phyloP scores from a whole-genome alignment of 495 filamentous ascomycete genomes.

The Terfezia claveryi region DNA sequence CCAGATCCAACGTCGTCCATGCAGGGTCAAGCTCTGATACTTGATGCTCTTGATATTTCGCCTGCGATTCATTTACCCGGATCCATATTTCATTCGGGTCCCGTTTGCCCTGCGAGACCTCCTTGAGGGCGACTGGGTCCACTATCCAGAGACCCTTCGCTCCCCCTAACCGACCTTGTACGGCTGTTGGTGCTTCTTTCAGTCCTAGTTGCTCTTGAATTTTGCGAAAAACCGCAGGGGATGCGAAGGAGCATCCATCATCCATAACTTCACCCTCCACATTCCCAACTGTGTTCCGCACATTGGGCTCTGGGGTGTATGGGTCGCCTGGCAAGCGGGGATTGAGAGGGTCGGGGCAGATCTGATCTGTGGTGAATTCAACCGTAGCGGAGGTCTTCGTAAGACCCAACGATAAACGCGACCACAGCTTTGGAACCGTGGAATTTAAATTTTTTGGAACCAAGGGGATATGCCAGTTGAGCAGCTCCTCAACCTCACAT shows the following conservation, averaged over 20 bases:
- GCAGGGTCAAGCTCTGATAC: constrained; percentile 25
- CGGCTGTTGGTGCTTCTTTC: constrained; percentile 40
- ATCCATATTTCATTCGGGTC: constrained; percentile 35
- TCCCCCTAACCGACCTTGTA: constrained; percentile 63
- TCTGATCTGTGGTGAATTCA: not conserved
- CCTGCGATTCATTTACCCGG: constrained; percentile 53
- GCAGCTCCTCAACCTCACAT: constrained; percentile 3
- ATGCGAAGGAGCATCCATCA: constrained; percentile 59
- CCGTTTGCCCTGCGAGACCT: constrained; percentile 8
- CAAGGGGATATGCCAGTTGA: constrained; percentile 17
- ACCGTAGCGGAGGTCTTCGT: constrained; percentile 1
- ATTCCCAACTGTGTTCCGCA: constrained; percentile 2
- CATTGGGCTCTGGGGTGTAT: constrained; percentile 6
- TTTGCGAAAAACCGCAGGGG: constrained; percentile 34
- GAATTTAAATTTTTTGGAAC: constrained; percentile 3
- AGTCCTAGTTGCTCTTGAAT: constrained; percentile 39
- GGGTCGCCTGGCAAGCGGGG: constrained; percentile 22
- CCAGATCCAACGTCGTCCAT: constrained; percentile 30
- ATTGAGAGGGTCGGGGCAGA: not conserved
- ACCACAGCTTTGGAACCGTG: constrained; percentile 16
- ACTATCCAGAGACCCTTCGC: constrained; percentile 86
- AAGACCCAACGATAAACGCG: constrained; percentile 9
- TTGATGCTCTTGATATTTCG: constrained; percentile 49
- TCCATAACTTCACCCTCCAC: constrained; percentile 39
- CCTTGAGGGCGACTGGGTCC: constrained; percentile 15